Evolutionary conservation across 352 stramenopile species (phyloP), one percentile per base, ranked within the genome.

Genomic region (Aphanomyces invadans): DNA sequence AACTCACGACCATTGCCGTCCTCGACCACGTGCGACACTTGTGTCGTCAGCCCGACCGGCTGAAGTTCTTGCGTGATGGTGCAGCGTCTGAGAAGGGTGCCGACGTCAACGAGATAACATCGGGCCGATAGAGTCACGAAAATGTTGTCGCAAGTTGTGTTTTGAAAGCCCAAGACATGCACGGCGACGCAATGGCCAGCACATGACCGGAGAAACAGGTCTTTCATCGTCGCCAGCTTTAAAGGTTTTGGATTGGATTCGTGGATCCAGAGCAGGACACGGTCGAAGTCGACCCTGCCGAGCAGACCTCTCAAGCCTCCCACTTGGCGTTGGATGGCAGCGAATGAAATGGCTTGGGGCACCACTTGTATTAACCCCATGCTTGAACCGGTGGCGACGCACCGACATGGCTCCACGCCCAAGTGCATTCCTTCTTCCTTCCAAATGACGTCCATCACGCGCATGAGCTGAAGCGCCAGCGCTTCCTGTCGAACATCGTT

Each of bases 401-500:
- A 96, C 17, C 83, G 74, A 69, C 97, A 97, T 0, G 88, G 81
- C 2, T 74, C 79, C 0, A 97, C 71, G 28, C 85, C 86, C 1
- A 97, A 71, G 39, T 97, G 86, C 11, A 97, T 71, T 0, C 71
- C 83, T n/a, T 87, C 77, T 32, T 90, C 83, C 32, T 88, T 77
- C 89, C 90, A 97, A 2, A 98, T 62, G 25, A 87, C 76, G 63
- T 97, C 88, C 87, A 98, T 96, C 1, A 97, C 78, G 15, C 87
- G 78, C 7, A 98, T 56, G 36, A 98, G 76, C 68, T 97, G 88
- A 44, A 97, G 76, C 57, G 95, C 91, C 3, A 98, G 77, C 73
- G 97, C 87, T 56, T 98, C 92, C 67, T 98, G 92, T 3, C 92
- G 87, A 38, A 98, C 65, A 67, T 98, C 92, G 53, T 98, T 92